phyloP scores from a whole-genome alignment of 139 green algal genomes.

The Mychonastes homosphaera region DNA sequence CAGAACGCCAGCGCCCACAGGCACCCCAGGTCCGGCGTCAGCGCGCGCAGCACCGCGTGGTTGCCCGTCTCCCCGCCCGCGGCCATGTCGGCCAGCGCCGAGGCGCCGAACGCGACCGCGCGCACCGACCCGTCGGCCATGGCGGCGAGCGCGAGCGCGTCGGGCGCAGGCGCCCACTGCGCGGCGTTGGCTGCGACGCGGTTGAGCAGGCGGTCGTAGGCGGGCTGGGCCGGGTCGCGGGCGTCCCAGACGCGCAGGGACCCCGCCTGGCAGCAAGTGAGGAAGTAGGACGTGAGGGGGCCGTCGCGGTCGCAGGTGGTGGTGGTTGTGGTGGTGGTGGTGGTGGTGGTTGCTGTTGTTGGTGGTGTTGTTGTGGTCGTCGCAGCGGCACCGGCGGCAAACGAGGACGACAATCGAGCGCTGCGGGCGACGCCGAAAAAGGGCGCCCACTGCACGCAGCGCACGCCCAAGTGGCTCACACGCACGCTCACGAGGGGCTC shows the following conservation, averaged over 20 bases:
- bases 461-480: too few species aligned
- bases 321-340: background rate
- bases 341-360: background rate
- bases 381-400: too few species aligned
- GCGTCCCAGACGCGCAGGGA: constrained; percentile 12
- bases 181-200: constrained; percentile 1
- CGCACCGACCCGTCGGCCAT: constrained; percentile 7
- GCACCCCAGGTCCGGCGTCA: too few species aligned
- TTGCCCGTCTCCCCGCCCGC: too few species aligned
- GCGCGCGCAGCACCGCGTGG: too few species aligned
- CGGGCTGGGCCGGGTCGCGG: constrained; percentile 4
- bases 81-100: too few species aligned
- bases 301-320: background rate
- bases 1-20: too few species aligned
- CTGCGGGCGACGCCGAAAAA: too few species aligned
- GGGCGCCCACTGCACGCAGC: too few species aligned
- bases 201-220: constrained; percentile 6
- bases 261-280: constrained; percentile 7
- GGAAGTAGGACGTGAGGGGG: constrained; percentile 6
- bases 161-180: constrained; percentile 8
- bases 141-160: constrained; percentile 5
- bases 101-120: constrained; percentile 6
- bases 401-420: too few species aligned
- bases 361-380: too few species aligned
- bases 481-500: too few species aligned